Evolutionary conservation across 2,329 filamentous ascomycete genomes (phyloP).

Genomic region (Calonectria henricotiae): DNA sequence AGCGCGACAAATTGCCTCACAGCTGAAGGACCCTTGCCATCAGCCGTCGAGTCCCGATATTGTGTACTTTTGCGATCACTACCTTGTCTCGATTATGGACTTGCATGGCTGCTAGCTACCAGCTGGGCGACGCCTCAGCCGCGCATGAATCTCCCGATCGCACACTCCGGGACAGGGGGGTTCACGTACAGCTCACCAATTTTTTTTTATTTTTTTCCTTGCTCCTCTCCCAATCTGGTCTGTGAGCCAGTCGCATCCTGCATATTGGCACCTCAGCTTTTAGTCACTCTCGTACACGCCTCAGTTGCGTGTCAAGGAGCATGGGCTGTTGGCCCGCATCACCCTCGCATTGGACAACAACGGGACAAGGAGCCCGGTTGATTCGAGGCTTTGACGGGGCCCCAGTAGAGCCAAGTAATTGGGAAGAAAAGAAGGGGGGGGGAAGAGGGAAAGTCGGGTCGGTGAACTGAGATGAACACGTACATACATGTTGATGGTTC

Average conservation of each 20-base stretch:
- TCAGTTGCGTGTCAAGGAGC: conserved; percentile 6
- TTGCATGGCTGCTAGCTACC: background rate
- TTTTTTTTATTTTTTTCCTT: background rate
- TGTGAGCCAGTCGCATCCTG: conserved; percentile 23
- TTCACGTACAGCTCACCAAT: background rate
- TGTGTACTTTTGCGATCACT: background rate
- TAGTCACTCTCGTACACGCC: background rate
- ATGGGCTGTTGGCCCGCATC: conserved; percentile 1
- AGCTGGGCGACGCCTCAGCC: conserved; percentile 21
- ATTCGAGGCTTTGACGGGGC: conserved; percentile 13
- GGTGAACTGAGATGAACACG: conserved; percentile 36
- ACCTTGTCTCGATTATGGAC: background rate
- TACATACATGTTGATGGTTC: conserved; percentile 14
- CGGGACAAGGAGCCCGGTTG: background rate
- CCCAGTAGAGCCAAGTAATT: background rate
- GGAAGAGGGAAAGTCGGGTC: background rate
- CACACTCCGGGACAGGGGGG: conserved; percentile 7
- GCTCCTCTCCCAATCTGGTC: background rate
- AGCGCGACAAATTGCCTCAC: conserved; percentile 37
- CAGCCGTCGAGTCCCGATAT: background rate
- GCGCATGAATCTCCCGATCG: conserved; percentile 33
- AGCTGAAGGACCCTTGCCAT: conserved; percentile 26
- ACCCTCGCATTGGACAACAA: background rate
- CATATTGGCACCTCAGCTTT: background rate
- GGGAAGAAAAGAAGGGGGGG: background rate